Percentiles rank a stretch among this genome's conserved stretches.
These are phyloP conservation scores for Phyllosticta citrichinensis DNA, from an alignment of 2,329 filamentous ascomycete genomes.

Conservation along the genomic window DNA sequence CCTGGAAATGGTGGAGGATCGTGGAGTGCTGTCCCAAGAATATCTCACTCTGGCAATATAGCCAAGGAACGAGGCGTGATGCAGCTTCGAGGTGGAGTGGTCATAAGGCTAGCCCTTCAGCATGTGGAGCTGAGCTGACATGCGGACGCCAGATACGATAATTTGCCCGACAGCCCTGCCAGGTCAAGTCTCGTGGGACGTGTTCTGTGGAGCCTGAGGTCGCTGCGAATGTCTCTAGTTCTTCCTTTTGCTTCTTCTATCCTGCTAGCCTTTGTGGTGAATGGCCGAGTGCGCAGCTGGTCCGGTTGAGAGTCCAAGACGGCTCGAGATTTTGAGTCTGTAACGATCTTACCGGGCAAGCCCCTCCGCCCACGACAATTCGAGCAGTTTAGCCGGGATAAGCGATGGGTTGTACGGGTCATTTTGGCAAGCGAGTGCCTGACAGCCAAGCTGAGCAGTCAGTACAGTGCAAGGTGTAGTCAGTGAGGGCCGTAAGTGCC, in stretches of 20 bases:
- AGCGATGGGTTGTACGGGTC: not conserved
- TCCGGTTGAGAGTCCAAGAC: not conserved
- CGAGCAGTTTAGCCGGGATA: not conserved
- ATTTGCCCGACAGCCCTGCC: not conserved
- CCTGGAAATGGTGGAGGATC: slow-evolving; percentile 8
- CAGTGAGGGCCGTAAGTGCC: not conserved
- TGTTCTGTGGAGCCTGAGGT: not conserved
- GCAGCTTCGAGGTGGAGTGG: not conserved
- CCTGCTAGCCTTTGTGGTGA: not conserved
- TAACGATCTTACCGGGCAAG: not conserved
- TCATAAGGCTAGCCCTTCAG: not conserved
- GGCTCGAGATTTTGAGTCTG: not conserved
- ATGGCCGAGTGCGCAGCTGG: not conserved
- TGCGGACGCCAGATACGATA: not conserved
- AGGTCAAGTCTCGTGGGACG: not conserved
- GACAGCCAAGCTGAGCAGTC: not conserved
- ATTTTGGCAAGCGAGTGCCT: not conserved
- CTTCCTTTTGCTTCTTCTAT: not conserved
- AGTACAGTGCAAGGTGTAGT: not conserved
- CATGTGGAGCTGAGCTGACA: not conserved
- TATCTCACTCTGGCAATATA: slow-evolving; percentile 1
- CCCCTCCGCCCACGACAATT: not conserved
- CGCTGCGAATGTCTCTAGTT: not conserved
- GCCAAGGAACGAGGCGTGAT: slow-evolving; percentile 6
- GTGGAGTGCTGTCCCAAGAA: not conserved